A percentile compares a stretch with the other conserved stretches of the same genome.
phyloP scores from a whole-genome alignment of 2,329 filamentous ascomycete genomes.

The Raffaelea deltoideospora region DNA sequence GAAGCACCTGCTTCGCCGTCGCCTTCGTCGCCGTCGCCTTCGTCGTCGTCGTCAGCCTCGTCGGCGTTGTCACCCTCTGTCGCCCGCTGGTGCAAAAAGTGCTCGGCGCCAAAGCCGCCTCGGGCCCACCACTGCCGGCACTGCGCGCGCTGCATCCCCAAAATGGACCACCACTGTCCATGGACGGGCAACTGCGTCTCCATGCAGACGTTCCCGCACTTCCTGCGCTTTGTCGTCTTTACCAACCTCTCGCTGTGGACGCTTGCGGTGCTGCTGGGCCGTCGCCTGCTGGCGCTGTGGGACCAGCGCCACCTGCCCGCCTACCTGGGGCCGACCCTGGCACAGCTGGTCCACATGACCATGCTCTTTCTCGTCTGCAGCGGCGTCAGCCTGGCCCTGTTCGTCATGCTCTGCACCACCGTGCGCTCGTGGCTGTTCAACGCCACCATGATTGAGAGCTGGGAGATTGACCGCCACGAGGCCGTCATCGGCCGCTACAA shows the following conservation, averaged over 20 bases:
- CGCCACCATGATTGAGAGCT: slow-evolving; percentile 67
- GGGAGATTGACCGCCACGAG: slow-evolving; percentile 54
- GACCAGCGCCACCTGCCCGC: slow-evolving; percentile 49
- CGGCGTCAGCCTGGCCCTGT: slow-evolving; percentile 44
- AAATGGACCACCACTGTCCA: slow-evolving; percentile 79
- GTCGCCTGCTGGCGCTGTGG: slow-evolving; percentile 47
- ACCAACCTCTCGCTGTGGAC: slow-evolving; percentile 49
- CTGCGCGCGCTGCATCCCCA: slow-evolving; percentile 59
- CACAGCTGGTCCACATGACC: slow-evolving; percentile 45
- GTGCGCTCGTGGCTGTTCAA: slow-evolving; percentile 49
- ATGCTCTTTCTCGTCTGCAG: slow-evolving; percentile 41
- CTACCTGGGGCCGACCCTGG: slow-evolving; percentile 54
- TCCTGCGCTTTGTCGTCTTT: slow-evolving; percentile 62
- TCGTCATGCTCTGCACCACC: slow-evolving; percentile 49
- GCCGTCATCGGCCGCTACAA: slow-evolving; percentile 32
- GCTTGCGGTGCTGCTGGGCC: slow-evolving; percentile 45
- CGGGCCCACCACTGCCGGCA: slow-evolving; percentile 69
- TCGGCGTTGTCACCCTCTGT: slow-evolving; percentile 1
- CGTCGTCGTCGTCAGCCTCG: slow-evolving; percentile 1
- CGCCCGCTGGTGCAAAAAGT: slow-evolving; percentile 59
- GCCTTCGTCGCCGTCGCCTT: slow-evolving; percentile 1
- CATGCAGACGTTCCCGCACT: slow-evolving; percentile 68
- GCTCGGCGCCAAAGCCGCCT: slow-evolving; percentile 57
- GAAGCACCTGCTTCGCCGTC: neutral
- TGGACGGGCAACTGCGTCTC: slow-evolving; percentile 79